phyloP scores from a whole-genome alignment of 2,329 filamentous ascomycete species.

The Beauveria asiatica region DNA sequence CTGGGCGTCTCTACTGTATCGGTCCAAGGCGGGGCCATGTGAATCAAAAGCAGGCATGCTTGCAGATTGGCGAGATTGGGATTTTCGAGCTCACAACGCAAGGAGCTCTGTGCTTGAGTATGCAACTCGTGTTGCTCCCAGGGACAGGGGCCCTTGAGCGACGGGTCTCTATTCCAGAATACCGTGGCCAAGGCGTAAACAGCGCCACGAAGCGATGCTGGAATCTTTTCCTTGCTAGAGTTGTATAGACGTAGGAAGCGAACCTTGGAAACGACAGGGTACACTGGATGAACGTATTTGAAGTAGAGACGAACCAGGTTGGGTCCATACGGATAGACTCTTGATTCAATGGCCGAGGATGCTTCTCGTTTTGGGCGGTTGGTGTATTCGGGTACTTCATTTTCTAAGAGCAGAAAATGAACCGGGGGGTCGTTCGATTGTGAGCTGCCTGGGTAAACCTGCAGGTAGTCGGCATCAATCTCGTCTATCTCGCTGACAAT shows the following conservation, averaged over 20 bases:
- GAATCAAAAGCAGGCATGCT: conserved; percentile 36
- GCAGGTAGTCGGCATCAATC: conserved; percentile 36
- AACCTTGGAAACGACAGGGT: conserved; percentile 35
- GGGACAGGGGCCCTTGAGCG: conserved; percentile 22
- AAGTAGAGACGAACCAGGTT: conserved; percentile 37
- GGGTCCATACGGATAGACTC: conserved; percentile 31
- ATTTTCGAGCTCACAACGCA: conserved; percentile 37
- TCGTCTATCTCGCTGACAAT: conserved; percentile 36
- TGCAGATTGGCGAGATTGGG: conserved; percentile 38
- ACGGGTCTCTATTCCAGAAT: conserved; percentile 31
- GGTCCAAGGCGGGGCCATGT: conserved; percentile 35
- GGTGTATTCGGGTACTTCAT: conserved; percentile 36
- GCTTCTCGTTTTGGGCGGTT: conserved; percentile 27
- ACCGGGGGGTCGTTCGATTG: conserved; percentile 30
- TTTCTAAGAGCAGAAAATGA: conserved; percentile 36
- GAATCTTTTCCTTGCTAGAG: conserved; percentile 29
- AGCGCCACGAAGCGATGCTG: conserved; percentile 35
- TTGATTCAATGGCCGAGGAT: conserved; percentile 34
- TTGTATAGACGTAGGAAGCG: conserved; percentile 33
- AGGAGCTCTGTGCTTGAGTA: conserved; percentile 32
- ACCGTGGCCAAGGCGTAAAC: conserved; percentile 35
- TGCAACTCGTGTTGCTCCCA: conserved; percentile 33
- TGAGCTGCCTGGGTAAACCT: conserved; percentile 29
- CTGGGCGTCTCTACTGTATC: conserved; percentile 38
- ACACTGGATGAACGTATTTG: conserved; percentile 34